Evolutionary conservation across 2,329 filamentous ascomycete species (phyloP).

Genomic region (Bipolaris gigantea): DNA sequence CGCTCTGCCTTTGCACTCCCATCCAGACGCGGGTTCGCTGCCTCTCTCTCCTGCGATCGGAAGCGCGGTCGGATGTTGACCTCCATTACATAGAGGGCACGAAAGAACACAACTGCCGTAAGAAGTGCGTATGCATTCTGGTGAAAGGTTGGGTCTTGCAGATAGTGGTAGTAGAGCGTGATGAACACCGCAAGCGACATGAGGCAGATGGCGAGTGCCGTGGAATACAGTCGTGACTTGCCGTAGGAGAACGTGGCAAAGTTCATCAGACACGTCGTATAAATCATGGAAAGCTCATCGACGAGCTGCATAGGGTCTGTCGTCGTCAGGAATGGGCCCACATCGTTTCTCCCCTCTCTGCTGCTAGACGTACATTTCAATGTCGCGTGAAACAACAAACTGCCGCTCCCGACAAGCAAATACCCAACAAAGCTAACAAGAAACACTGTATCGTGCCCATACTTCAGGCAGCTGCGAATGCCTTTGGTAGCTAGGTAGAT

Average conservation of each 20-base stretch:
- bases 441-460: conserved; percentile 77
- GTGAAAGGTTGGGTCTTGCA: conserved; percentile 81
- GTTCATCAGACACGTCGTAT: conserved; percentile 68
- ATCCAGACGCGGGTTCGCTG: conserved; percentile 28
- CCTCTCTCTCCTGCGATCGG: conserved; percentile 46
- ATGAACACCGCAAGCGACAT: conserved; percentile 62
- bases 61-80: conserved; percentile 62
- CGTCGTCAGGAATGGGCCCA: conserved; percentile 58
- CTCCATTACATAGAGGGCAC: conserved; percentile 79
- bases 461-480: conserved; percentile 68
- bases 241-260: conserved; percentile 76
- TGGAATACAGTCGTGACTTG: conserved; percentile 55
- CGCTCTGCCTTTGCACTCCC: conserved; percentile 42
- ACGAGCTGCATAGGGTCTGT: conserved; percentile 71
- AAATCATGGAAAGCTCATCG: conserved; percentile 72
- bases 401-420: conserved; percentile 62
- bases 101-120: conserved; percentile 69
- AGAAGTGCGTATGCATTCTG: conserved; percentile 76
- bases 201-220: conserved; percentile 60
- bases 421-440: conserved; percentile 66
- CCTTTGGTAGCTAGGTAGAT: conserved; percentile 76
- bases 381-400: conserved; percentile 65
- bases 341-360: not conserved
- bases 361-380: conserved; percentile 57
- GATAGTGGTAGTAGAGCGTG: conserved; percentile 77